Percentiles rank a stretch among this genome's conserved stretches.
Evolutionary conservation across 1,284 basidiomycete genomes (phyloP).

Genomic region (Leccinum fallax): DNA sequence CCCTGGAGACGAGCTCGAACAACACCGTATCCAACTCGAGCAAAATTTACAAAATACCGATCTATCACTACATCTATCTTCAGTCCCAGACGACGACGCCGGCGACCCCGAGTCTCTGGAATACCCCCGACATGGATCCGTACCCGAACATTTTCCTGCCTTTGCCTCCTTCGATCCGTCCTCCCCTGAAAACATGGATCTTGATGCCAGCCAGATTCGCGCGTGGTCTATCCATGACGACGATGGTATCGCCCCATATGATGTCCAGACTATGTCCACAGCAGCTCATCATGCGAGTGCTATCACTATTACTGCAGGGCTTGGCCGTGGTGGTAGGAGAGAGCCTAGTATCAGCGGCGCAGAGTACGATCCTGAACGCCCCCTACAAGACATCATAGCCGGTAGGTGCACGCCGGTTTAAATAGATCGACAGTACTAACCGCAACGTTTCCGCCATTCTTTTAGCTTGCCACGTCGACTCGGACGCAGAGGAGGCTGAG

Average conservation of each 20-base stretch:
- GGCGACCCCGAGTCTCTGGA: slow-evolving; percentile 55
- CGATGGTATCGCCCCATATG: slow-evolving; percentile 64
- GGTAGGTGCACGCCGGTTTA: slow-evolving; percentile 51
- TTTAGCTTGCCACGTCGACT: slow-evolving; percentile 21
- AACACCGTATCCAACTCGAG: slow-evolving; percentile 72
- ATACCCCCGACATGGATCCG: slow-evolving; percentile 66
- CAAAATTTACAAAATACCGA: slow-evolving; percentile 72
- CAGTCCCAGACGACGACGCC: slow-evolving; percentile 43
- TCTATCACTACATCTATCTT: slow-evolving; percentile 65
- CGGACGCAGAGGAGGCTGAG: slow-evolving; percentile 26
- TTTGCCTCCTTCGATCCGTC: slow-evolving; percentile 63
- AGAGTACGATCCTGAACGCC: slow-evolving; percentile 87
- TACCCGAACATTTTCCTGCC: slow-evolving; percentile 51
- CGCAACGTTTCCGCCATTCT: background rate
- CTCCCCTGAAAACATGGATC: slow-evolving; percentile 56
- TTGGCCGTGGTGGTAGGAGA: slow-evolving; percentile 52
- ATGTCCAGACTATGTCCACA: slow-evolving; percentile 73
- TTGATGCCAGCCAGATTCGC: slow-evolving; percentile 54
- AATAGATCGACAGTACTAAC: background rate
- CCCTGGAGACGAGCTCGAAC: slow-evolving; percentile 68
- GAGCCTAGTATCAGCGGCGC: slow-evolving; percentile 69
- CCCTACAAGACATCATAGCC: slow-evolving; percentile 71
- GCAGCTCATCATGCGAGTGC: slow-evolving; percentile 85
- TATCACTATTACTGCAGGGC: slow-evolving; percentile 82
- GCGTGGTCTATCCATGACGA: slow-evolving; percentile 71